phyloP scores from a whole-genome alignment of 257 asterid genomes.

The Solanum dulcamara region DNA sequence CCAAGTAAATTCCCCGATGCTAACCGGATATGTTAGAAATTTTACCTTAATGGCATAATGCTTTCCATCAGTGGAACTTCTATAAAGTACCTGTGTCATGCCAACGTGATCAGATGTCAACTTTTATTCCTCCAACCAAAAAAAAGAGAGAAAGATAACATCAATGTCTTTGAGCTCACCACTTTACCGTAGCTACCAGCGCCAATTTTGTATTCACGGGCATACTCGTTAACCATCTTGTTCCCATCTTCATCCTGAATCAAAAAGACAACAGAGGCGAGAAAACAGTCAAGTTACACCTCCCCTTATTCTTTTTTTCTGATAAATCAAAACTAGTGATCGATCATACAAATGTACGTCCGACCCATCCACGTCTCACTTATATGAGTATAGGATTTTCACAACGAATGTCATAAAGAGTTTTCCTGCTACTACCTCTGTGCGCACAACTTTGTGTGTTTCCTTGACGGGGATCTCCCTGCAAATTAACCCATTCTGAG shows the following conservation, averaged over 20 bases:
- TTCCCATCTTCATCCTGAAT: slow-evolving; percentile 72
- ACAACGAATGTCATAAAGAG: background rate
- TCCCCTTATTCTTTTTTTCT: background rate
- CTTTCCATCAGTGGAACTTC: slow-evolving; percentile 56
- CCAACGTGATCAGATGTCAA: background rate
- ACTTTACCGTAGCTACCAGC: slow-evolving; percentile 99
- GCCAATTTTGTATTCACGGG: slow-evolving; percentile 74
- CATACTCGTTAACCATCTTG: slow-evolving; percentile 80
- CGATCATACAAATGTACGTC: background rate
- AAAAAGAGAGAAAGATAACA: background rate
- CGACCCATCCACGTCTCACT: background rate
- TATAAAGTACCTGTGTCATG: slow-evolving; percentile 73
- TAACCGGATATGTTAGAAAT: background rate
- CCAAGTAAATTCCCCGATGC: background rate
- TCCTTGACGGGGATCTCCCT: slow-evolving; percentile 90
- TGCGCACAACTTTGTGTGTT: slow-evolving; percentile 49
- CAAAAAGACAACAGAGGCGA: background rate
- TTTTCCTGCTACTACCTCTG: slow-evolving; percentile 44
- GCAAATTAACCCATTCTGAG: slow-evolving; percentile 67
- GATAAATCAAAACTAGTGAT: background rate
- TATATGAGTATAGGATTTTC: background rate
- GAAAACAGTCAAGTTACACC: background rate
- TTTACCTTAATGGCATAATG: slow-evolving; percentile 89
- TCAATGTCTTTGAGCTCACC: slow-evolving; percentile 37
- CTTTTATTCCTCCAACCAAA: background rate